These are phyloP conservation scores for Globisporangium perplexum DNA, from an alignment of 352 stramenopile genomes.

Conservation along the genomic window DNA sequence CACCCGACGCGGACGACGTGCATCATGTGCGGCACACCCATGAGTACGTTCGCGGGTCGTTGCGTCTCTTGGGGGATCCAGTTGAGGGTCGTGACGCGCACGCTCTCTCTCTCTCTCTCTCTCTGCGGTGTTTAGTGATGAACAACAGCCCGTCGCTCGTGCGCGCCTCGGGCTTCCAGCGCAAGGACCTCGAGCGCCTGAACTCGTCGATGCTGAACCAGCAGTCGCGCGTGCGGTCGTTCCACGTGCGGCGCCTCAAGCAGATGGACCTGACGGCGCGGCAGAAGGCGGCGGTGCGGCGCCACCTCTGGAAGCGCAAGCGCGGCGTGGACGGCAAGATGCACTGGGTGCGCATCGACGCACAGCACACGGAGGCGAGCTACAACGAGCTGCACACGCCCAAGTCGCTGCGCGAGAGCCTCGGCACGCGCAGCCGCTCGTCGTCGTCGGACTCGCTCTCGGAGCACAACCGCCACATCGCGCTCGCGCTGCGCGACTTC, in stretches of 20 bases:
- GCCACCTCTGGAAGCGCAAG: constrained; percentile 60
- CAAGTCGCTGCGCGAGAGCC: constrained; percentile 12
- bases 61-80: no score
- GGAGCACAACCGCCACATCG: constrained; percentile 72
- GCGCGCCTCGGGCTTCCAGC: constrained; percentile 65
- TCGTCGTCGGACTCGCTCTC: constrained; percentile 49
- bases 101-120: no score
- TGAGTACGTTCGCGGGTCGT: constrained; percentile 9
- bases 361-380: constrained; percentile 22
- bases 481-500: constrained; percentile 72
- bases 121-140: constrained; percentile 20
- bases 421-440: constrained; percentile 7
- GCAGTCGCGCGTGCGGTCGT: constrained; percentile 74
- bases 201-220: constrained; percentile 77
- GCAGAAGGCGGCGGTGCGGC: constrained; percentile 57
- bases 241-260: constrained; percentile 81
- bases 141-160: constrained; percentile 55
- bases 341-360: constrained; percentile 66
- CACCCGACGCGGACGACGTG: constrained; percentile 74
- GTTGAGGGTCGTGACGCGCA: no score
- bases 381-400: constrained; percentile 16
- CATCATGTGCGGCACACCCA: constrained; percentile 79
- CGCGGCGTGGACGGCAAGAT: constrained; percentile 58
- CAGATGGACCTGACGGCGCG: constrained; percentile 73
- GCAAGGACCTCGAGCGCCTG: constrained; percentile 47